Evolutionary conservation across 2,329 filamentous ascomycete genomes (phyloP).

Genomic region (Elsinoe arachidis): DNA sequence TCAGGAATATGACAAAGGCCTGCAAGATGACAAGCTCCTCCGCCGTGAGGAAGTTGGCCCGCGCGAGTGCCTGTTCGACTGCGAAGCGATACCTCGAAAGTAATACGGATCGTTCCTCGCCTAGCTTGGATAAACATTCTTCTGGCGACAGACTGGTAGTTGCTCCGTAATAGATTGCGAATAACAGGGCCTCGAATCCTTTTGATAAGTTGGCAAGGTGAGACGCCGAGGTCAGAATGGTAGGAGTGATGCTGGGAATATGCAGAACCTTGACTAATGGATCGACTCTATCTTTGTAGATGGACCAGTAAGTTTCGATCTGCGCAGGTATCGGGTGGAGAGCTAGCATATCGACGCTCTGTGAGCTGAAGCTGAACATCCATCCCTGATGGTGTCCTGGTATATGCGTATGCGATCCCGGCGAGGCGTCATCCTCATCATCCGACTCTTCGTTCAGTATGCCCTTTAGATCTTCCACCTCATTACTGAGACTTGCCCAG

Average conservation of each 20-base stretch:
- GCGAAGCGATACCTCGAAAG: conserved; percentile 53
- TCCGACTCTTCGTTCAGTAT: conserved; percentile 54
- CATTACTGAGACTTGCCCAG: conserved; percentile 67
- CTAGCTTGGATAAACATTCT: conserved; percentile 41
- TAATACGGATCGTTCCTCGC: conserved; percentile 42
- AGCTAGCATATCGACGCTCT: conserved; percentile 55
- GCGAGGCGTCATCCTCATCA: conserved; percentile 50
- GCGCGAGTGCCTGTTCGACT: conserved; percentile 54
- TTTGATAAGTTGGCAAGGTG: conserved; percentile 52
- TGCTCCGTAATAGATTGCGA: conserved; percentile 54
- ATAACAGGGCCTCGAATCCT: conserved; percentile 50
- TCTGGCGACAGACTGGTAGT: conserved; percentile 43
- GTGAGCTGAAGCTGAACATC: conserved; percentile 63
- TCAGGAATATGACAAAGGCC: conserved; percentile 53
- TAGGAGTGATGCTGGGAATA: conserved; percentile 54
- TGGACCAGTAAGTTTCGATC: conserved; percentile 59
- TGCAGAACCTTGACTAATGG: conserved; percentile 64
- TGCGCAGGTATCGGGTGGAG: conserved; percentile 59
- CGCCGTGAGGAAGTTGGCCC: conserved; percentile 54
- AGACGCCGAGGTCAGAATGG: conserved; percentile 52
- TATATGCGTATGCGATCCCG: conserved; percentile 29
- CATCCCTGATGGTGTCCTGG: conserved; percentile 58
- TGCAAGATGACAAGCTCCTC: conserved; percentile 55
- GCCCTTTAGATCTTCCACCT: conserved; percentile 57
- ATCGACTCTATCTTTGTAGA: conserved; percentile 66